A percentile compares a stretch with the other conserved stretches of the same genome.
Conservation (phyloP, 352 stramenopile species). For the Globisporangium polare region DNA sequence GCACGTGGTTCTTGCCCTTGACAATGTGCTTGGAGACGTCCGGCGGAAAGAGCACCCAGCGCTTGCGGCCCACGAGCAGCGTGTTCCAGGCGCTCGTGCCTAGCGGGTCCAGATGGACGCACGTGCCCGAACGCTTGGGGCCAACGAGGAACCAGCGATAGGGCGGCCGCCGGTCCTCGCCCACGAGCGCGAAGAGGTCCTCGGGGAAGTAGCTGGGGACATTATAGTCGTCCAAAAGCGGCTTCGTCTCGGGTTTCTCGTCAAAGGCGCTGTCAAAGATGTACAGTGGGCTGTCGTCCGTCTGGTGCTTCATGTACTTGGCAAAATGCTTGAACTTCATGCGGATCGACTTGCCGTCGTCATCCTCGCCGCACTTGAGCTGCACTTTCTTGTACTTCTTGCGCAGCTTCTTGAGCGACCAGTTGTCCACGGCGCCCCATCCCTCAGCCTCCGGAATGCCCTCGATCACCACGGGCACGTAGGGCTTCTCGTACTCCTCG, state of each 20-base stretch:
- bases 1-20: constrained; percentile 85
- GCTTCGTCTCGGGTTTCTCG: constrained; percentile 73
- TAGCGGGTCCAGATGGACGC: constrained; percentile 95
- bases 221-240: constrained; percentile 68
- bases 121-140: constrained; percentile 89
- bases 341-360: constrained; percentile 69
- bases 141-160: constrained; percentile 97
- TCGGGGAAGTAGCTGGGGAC: constrained; percentile 80
- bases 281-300: constrained; percentile 92
- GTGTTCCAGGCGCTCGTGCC: constrained; percentile 97
- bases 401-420: constrained; percentile 72
- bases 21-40: constrained; percentile 67
- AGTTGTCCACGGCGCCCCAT: constrained; percentile 69
- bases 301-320: constrained; percentile 68
- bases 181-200: constrained; percentile 81
- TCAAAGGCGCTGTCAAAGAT: constrained; percentile 97
- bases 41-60: constrained; percentile 96
- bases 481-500: constrained; percentile 75
- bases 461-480: constrained; percentile 77
- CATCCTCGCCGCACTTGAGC: constrained; percentile 81
- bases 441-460: constrained; percentile 75
- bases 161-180: constrained; percentile 86
- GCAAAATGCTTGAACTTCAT: constrained; percentile 85
- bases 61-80: constrained; percentile 91
- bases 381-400: constrained; percentile 75